A percentile compares a stretch with the other conserved stretches of the same genome.
phyloP scores from a whole-genome alignment of 352 stramenopile species.

The Salisapilia sapeloensis region DNA sequence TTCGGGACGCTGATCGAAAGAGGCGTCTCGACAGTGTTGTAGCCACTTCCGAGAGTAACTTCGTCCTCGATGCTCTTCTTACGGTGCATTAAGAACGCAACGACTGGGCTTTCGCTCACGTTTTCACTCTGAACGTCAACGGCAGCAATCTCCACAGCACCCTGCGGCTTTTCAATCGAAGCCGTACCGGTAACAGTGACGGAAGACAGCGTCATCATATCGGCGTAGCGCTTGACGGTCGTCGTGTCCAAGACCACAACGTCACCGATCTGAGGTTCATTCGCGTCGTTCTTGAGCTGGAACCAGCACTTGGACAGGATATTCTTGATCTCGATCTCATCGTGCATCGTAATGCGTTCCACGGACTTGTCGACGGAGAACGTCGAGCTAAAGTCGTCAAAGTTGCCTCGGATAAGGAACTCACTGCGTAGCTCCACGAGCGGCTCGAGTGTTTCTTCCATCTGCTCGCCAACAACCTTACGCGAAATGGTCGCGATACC shows the following conservation, averaged over 20 bases:
- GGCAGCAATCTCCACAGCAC: constrained; percentile 11
- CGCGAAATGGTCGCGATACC: constrained; percentile 48
- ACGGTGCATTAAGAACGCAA: constrained; percentile 18
- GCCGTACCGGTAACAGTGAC: constrained; percentile 32
- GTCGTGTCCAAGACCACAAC: constrained; percentile 24
- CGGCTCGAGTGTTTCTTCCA: constrained; percentile 38
- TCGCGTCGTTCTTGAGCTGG: constrained; percentile 7
- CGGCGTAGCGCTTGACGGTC: constrained; percentile 40
- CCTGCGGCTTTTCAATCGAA: constrained; percentile 16
- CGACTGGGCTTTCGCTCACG: constrained; percentile 28
- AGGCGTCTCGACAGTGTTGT: constrained; percentile 48
- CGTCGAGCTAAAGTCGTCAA: constrained; percentile 53
- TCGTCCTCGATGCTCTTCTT: constrained; percentile 6
- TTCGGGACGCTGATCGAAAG: constrained; percentile 43
- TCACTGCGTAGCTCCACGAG: constrained; percentile 64
- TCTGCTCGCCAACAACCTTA: constrained; percentile 23
- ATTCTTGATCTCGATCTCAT: constrained; percentile 26
- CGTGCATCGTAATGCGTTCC: constrained; percentile 17
- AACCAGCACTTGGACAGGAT: constrained; percentile 57
- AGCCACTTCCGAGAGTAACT: constrained; percentile 33
- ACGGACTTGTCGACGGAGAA: constrained; percentile 38
- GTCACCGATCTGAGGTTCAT: constrained; percentile 18
- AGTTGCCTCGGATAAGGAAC: constrained; percentile 73
- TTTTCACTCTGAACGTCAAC: constrained; percentile 16
- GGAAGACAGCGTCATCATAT: constrained; percentile 13